A percentile compares a stretch with the other conserved stretches of the same genome.
phyloP scores from a whole-genome alignment of 192 early-diverging fungal genomes.

The Gamsiella multidivaricata region DNA sequence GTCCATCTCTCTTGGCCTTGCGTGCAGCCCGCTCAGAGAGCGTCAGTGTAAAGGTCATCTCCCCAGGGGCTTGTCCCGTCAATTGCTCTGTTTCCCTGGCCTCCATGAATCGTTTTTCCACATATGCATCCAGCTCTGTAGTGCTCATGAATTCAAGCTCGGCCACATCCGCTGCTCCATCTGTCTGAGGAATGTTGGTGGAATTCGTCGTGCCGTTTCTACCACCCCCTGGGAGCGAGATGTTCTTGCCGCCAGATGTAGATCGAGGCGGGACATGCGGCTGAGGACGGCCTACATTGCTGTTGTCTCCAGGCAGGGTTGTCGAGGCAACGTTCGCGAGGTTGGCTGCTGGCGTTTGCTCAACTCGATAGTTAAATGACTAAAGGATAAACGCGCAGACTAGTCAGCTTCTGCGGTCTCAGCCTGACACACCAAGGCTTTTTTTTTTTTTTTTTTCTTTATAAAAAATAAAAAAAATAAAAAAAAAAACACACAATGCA shows the following conservation, averaged over 20 bases:
- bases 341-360: conserved; percentile 49
- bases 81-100: conserved; percentile 8
- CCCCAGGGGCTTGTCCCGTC: conserved; percentile 12
- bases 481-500: background rate
- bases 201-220: conserved; percentile 60
- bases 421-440: too few relatives aligned
- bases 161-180: conserved; percentile 69
- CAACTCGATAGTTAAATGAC: conserved; percentile 30
- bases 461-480: background rate
- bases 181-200: conserved; percentile 74
- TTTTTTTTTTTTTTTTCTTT: too few relatives aligned
- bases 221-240: conserved; percentile 35
- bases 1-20: conserved; percentile 30
- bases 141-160: conserved; percentile 78
- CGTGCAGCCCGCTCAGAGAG: conserved; percentile 47
- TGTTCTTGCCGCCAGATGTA: conserved; percentile 7
- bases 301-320: conserved; percentile 30
- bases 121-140: conserved; percentile 34
- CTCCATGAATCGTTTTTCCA: conserved; percentile 29
- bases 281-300: conserved; percentile 48
- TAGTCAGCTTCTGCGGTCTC: too few relatives aligned
- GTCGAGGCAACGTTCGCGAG: conserved; percentile 48
- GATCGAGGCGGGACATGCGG: conserved; percentile 30
- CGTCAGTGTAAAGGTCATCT: conserved; percentile 49
- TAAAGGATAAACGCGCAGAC: background rate